A percentile compares a stretch with the other conserved stretches of the same genome.
Conservation (phyloP, 495 filamentous ascomycete species). For the Xylaria flabelliformis region DNA sequence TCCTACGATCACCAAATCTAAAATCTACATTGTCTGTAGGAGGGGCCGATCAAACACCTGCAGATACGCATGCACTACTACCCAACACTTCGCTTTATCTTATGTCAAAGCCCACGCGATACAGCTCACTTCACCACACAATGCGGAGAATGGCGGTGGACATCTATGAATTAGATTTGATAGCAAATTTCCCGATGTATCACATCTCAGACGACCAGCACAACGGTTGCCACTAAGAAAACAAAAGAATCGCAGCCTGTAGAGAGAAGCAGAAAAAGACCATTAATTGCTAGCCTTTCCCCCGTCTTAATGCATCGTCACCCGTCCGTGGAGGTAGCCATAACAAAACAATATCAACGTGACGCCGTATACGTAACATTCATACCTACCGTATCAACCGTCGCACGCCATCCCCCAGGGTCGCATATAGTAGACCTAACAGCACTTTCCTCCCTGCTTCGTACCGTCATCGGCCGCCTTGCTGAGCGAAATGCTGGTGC, state of each 20-base stretch:
- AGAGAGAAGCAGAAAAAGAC: conserved; percentile 32
- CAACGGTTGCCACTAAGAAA: conserved; percentile 37
- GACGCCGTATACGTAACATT: conserved; percentile 55
- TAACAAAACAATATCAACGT: conserved; percentile 43
- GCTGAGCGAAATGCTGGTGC: conserved; percentile 82
- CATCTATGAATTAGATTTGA: conserved; percentile 39
- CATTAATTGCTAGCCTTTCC: conserved; percentile 38
- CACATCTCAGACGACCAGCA: conserved; percentile 37
- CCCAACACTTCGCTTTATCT: background rate
- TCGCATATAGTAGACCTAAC: conserved; percentile 58
- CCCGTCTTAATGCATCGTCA: conserved; percentile 42
- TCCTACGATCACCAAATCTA: background rate
- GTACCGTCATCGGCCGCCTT: conserved; percentile 75
- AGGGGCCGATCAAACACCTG: conserved; percentile 21
- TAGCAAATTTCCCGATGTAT: conserved; percentile 32
- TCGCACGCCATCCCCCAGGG: conserved; percentile 38
- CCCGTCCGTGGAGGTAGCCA: conserved; percentile 36
- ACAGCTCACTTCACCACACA: background rate
- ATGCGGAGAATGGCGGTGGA: conserved; percentile 17
- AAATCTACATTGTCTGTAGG: background rate
- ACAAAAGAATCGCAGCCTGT: conserved; percentile 44
- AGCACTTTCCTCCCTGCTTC: conserved; percentile 85
- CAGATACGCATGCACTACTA: conserved; percentile 14
- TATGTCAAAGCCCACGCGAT: background rate
- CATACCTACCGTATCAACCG: conserved; percentile 50